These are phyloP conservation scores for Suhomyces xylopsoci DNA, from an alignment of 805 yeast species.

Conservation along the genomic window DNA sequence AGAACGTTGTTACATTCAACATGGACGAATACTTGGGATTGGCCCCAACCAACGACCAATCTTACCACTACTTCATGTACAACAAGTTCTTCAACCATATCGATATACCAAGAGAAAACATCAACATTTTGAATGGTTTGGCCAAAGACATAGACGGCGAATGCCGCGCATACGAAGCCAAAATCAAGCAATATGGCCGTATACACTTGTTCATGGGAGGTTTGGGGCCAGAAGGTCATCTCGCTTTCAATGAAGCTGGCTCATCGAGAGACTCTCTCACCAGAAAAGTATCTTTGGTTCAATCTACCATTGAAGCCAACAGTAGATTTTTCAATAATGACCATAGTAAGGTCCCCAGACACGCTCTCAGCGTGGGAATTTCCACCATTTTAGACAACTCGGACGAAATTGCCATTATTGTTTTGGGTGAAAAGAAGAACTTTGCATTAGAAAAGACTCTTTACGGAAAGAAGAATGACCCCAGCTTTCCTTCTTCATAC, in stretches of 20 bases:
- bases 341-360: conserved; percentile 45
- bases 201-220: conserved; percentile 58
- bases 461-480: conserved; percentile 32
- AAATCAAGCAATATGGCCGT: conserved; percentile 46
- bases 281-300: conserved; percentile 45
- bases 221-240: conserved; percentile 59
- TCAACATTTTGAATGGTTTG: conserved; percentile 54
- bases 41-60: conserved; percentile 45
- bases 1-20: conserved; percentile 56
- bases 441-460: conserved; percentile 48
- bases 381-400: conserved; percentile 56
- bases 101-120: conserved; percentile 50
- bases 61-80: conserved; percentile 58
- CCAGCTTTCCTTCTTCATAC: conserved; percentile 48
- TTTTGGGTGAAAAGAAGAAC: conserved; percentile 46
- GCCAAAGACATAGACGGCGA: conserved; percentile 44
- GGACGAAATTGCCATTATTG: conserved; percentile 49
- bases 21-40: conserved; percentile 61
- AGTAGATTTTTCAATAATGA: conserved; percentile 51
- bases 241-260: conserved; percentile 60
- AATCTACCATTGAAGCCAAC: conserved; percentile 51
- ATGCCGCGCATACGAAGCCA: conserved; percentile 47
- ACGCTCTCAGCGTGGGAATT: conserved; percentile 55
- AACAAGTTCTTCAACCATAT: conserved; percentile 54
- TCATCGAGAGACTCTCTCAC: conserved; percentile 45